These are phyloP conservation scores for Groenewaldozyma sp. DNA, from an alignment of 1,139 yeast species.

Conservation along the genomic window DNA sequence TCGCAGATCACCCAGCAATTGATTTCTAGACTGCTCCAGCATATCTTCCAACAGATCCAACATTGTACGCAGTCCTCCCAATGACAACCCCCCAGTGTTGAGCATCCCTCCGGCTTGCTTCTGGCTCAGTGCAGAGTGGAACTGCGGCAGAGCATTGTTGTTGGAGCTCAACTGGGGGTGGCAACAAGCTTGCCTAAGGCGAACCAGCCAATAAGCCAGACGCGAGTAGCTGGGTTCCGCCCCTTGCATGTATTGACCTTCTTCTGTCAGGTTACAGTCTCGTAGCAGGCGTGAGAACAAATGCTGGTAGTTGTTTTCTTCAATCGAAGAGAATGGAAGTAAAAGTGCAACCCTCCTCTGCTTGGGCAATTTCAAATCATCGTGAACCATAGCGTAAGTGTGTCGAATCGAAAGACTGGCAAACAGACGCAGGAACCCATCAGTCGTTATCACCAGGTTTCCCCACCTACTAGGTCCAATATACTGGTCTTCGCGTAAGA, in stretches of 20 bases:
- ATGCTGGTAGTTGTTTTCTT: slow-evolving; percentile 70
- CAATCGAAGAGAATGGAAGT: slow-evolving; percentile 70
- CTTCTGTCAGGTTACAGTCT: slow-evolving; percentile 53
- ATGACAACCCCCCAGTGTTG: not conserved
- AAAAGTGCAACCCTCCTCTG: slow-evolving; percentile 63
- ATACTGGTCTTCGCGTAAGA: slow-evolving; percentile 61
- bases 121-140: no score
- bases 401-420: slow-evolving; percentile 56
- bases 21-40: slow-evolving; percentile 45
- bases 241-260: slow-evolving; percentile 30
- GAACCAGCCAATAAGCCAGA: slow-evolving; percentile 54
- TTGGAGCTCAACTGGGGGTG: slow-evolving; percentile 34
- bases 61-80: slow-evolving; percentile 37
- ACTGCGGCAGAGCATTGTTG: not conserved
- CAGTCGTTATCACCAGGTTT: slow-evolving; percentile 25
- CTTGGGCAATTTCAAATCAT: slow-evolving; percentile 67
- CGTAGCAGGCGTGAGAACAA: slow-evolving; percentile 51
- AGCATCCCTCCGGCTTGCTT: not conserved
- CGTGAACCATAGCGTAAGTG: slow-evolving; percentile 71
- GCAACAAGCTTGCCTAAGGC: slow-evolving; percentile 71
- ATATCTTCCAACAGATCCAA: slow-evolving; percentile 58
- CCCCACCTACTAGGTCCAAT: slow-evolving; percentile 27
- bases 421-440: slow-evolving; percentile 43
- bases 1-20: slow-evolving; percentile 42
- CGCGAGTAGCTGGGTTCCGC: slow-evolving; percentile 9